Conservation (phyloP, 306 rosid species). For the Arachis stenosperma region DNA sequence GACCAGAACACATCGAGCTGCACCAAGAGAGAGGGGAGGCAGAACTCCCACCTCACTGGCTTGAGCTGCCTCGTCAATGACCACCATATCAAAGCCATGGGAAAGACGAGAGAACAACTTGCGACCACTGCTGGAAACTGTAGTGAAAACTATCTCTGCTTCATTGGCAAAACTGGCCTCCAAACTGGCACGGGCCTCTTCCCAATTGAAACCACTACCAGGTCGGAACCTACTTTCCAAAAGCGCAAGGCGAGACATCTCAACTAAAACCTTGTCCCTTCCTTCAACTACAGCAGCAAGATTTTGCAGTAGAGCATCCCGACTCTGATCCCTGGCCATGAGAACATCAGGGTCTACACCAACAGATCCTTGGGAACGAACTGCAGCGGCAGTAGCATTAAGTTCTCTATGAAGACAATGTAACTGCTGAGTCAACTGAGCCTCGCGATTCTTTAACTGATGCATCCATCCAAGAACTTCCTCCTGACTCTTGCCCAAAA, state of each 20-base stretch:
- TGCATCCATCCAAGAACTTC: slow-evolving; percentile 93
- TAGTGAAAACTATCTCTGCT: slow-evolving; percentile 96
- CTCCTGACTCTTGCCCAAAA: slow-evolving; percentile 80
- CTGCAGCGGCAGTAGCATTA: slow-evolving; percentile 84
- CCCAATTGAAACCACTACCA: slow-evolving; percentile 81
- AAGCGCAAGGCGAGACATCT: slow-evolving; percentile 89
- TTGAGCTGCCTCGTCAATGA: slow-evolving; percentile 98
- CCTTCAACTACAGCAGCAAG: slow-evolving; percentile 94
- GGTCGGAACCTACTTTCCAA: slow-evolving; percentile 88
- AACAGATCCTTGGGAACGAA: slow-evolving; percentile 94
- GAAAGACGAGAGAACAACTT: slow-evolving; percentile 95
- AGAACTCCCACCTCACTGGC: slow-evolving; percentile 97
- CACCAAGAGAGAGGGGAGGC: slow-evolving; percentile 98
- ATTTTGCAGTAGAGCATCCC: slow-evolving; percentile 81
- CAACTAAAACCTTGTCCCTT: slow-evolving; percentile 90
- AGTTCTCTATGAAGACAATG: slow-evolving; percentile 83
- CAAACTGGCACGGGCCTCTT: slow-evolving; percentile 94
- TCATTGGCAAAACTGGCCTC: slow-evolving; percentile 99
- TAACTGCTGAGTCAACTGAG: slow-evolving; percentile 77
- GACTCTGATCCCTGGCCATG: slow-evolving; percentile 85
- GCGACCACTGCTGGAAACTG: slow-evolving; percentile 98
- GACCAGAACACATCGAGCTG: slow-evolving; percentile 97
- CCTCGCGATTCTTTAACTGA: slow-evolving; percentile 80
- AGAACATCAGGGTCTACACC: slow-evolving; percentile 97
- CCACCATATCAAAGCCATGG: slow-evolving; percentile 99